Base-by-base conservation (phyloP, 345 rosid genomes). In the Eucalyptus sp. region DNA sequence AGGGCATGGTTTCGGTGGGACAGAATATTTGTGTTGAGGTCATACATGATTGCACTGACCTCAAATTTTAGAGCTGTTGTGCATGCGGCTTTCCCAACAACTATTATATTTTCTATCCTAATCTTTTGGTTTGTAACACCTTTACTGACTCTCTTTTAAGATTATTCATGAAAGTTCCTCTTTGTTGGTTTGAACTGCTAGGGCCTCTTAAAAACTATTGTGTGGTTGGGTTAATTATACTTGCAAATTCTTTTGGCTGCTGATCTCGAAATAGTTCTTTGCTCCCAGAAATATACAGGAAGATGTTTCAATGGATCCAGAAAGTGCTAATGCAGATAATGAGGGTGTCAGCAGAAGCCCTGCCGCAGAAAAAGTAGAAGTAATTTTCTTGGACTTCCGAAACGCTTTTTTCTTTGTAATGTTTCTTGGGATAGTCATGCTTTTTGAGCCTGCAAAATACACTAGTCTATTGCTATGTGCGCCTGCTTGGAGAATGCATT, bases 251-350 rank as follows among this genome's bases (percentile, higher is more conserved):
- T 87, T 87, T 46, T 81, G 43, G 50, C 85, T 51, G 76, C 89
- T 84, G 60, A 49, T 90, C 24, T 44, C n/a, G 43, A 81, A 86
- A 66, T 50, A 56, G 81, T 44, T 24, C 13, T 89, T 88, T 41
- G 88, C 90, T 88, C 84, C 51, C 94, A 97, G 99, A 92, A 94
- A 94, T 90, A 91, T 93, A 90, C 91, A 94, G 54, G 95, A 96
- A 91, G 93, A 94, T 89, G 92, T 50, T 86, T 88, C 95, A 58
- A 92, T 90, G 56, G 95, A 91, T 93, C 90, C 92, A 76, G 98
- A 93, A 91, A 92, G 88, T 90, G 92, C 92, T 92, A 90, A 85
- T 90, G 95, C 94, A 90, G 97, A 95, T 87, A 92, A 91, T 90
- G 94, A 91, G 83, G 90, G 92, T 90, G 91, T 90, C 88, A 90